Evolutionary conservation across 805 yeast species (phyloP).

Genomic region (Spathaspora hagerdaliae): DNA sequence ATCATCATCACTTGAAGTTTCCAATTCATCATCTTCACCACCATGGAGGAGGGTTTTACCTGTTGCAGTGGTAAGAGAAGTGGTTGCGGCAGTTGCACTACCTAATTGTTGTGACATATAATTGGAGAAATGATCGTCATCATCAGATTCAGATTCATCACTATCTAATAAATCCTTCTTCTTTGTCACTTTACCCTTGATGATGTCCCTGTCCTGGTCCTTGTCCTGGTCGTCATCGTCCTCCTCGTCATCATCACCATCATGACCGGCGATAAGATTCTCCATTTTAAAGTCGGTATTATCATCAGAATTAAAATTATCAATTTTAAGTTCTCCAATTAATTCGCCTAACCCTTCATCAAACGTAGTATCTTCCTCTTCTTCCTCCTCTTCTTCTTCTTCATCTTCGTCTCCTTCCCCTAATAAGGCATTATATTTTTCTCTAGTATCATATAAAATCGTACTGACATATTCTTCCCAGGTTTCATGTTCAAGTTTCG

Average conservation of each 20-base stretch:
- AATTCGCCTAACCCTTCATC: conserved; percentile 37
- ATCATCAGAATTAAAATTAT: background rate
- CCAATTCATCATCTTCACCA: conserved; percentile 41
- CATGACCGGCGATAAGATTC: conserved; percentile 12
- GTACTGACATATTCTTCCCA: conserved; percentile 86
- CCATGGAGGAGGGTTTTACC: conserved; percentile 38
- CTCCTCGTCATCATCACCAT: conserved; percentile 26
- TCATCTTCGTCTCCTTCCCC: conserved; percentile 71
- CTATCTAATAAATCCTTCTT: conserved; percentile 10
- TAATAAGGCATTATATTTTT: conserved; percentile 87
- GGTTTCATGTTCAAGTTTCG: conserved; percentile 36
- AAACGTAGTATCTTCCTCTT: conserved; percentile 20
- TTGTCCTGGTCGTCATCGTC: conserved; percentile 19
- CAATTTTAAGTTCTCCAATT: conserved; percentile 30
- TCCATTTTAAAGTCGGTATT: conserved; percentile 11
- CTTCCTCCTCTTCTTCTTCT: conserved; percentile 28
- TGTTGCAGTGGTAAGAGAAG: conserved; percentile 21
- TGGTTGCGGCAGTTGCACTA: conserved; percentile 31
- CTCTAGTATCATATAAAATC: conserved; percentile 82
- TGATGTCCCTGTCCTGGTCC: conserved; percentile 14
- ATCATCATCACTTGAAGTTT: conserved; percentile 8
- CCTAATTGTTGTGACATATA: conserved; percentile 76
- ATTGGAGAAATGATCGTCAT: conserved; percentile 58
- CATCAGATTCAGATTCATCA: conserved; percentile 34
- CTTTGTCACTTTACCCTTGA: conserved; percentile 5